These are phyloP conservation scores for Epichloe typhina DNA, from an alignment of 2,329 filamentous ascomycete species.

Conservation along the genomic window DNA sequence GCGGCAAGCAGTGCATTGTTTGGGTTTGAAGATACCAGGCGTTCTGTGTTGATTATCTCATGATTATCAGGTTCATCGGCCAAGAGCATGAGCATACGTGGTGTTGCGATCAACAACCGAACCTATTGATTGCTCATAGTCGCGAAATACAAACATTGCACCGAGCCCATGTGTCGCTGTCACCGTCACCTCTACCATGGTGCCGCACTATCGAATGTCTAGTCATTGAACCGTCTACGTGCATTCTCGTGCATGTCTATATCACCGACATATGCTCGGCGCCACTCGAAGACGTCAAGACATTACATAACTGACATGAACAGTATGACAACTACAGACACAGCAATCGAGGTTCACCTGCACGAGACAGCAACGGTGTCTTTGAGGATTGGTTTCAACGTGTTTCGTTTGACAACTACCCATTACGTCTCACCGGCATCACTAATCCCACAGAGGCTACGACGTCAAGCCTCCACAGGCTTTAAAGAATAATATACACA, in stretches of 20 bases:
- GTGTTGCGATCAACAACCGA: background rate
- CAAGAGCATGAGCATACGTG: background rate
- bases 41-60: background rate
- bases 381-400: background rate
- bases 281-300: too few species aligned
- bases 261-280: too few species aligned
- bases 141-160: background rate
- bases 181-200: too few species aligned
- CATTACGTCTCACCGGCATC: background rate
- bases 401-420: background rate
- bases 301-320: too few species aligned
- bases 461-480: background rate
- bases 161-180: too few species aligned
- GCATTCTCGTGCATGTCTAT: too few species aligned
- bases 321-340: too few species aligned
- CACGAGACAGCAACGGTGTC: background rate
- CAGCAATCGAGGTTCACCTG: too few species aligned
- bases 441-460: background rate
- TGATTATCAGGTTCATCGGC: background rate
- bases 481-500: background rate
- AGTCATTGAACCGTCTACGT: too few species aligned
- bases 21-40: conserved; percentile 1
- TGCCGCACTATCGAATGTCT: too few species aligned
- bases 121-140: background rate
- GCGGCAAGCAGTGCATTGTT: background rate